A percentile compares a stretch with the other conserved stretches of the same genome.
phyloP scores from a whole-genome alignment of 805 yeast species.

The Cyberlindnera sargentensis region DNA sequence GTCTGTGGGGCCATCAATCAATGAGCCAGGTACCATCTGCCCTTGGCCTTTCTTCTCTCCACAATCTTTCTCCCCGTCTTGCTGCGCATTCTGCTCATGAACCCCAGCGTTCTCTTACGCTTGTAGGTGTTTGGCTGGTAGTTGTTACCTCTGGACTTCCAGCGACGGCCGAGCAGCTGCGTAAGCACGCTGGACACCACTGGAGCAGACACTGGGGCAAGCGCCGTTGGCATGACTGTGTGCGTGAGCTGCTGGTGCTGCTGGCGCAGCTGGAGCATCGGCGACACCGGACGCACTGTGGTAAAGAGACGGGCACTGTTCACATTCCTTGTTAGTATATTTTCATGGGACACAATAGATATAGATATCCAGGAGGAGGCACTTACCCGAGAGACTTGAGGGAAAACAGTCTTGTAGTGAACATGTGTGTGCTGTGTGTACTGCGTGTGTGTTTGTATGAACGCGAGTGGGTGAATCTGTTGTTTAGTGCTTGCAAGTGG shows the following conservation, averaged over 20 bases:
- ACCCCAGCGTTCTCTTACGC: constrained; percentile 87
- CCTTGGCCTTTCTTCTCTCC: constrained; percentile 74
- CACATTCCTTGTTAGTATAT: constrained; percentile 6
- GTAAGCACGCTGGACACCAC: constrained; percentile 15
- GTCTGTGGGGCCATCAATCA: not conserved
- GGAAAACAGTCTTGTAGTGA: constrained; percentile 1
- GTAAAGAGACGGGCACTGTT: constrained; percentile 12
- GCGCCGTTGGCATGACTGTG: constrained; percentile 14
- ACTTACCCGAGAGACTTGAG: constrained; percentile 1
- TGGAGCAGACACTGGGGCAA: constrained; percentile 12
- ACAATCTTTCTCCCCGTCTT: constrained; percentile 73
- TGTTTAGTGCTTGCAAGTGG: not conserved
- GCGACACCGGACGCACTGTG: constrained; percentile 14
- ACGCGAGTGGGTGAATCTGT: too few relatives aligned
- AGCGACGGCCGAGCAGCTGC: constrained; percentile 36
- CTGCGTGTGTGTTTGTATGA: too few relatives aligned
- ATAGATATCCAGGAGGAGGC: not conserved
- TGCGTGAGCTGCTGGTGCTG: not conserved
- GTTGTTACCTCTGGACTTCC: constrained; percentile 89
- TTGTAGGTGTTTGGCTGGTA: constrained; percentile 90
- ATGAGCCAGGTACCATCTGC: constrained; percentile 80
- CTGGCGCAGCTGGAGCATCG: constrained; percentile 18
- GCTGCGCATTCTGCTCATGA: constrained; percentile 73
- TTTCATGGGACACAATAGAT: not conserved
- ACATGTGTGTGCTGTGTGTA: not conserved